Evolutionary conservation across 2,329 filamentous ascomycete species (phyloP).

Genomic region (Neofusicoccum ribis): DNA sequence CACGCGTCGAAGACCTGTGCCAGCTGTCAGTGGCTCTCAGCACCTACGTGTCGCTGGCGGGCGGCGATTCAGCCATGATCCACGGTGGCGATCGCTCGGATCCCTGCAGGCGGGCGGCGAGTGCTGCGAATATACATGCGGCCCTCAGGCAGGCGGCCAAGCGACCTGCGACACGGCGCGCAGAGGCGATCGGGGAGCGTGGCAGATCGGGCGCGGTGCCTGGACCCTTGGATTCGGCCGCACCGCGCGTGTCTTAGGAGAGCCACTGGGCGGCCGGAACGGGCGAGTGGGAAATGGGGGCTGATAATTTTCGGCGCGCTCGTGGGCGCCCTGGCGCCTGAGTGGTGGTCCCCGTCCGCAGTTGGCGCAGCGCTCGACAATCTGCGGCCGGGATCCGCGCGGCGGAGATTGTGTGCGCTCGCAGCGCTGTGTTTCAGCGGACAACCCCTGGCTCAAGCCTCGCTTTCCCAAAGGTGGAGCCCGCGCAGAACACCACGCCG

Average conservation of each 20-base stretch:
- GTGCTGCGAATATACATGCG: neutral
- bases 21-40: neutral
- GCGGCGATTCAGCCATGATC: constrained; percentile 11
- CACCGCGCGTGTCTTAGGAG: neutral
- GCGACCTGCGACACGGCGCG: neutral
- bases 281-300: neutral
- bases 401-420: constrained; percentile 6
- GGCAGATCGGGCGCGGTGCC: neutral
- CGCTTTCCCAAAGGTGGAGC: constrained; percentile 9
- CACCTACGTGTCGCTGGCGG: neutral
- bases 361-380: constrained; percentile 2
- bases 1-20: neutral
- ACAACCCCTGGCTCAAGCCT: constrained; percentile 4
- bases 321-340: neutral
- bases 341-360: neutral
- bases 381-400: constrained; percentile 1
- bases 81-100: constrained; percentile 8
- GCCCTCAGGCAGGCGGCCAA: constrained; percentile 1
- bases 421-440: constrained; percentile 7
- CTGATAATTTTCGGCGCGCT: constrained; percentile 6
- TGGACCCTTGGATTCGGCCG: no score
- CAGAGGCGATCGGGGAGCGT: neutral
- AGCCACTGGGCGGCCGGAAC: neutral
- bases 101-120: neutral
- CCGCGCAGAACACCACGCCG: constrained; percentile 1